Conservation (phyloP, 805 yeast species). For the Wickerhamomyces bovis region DNA sequence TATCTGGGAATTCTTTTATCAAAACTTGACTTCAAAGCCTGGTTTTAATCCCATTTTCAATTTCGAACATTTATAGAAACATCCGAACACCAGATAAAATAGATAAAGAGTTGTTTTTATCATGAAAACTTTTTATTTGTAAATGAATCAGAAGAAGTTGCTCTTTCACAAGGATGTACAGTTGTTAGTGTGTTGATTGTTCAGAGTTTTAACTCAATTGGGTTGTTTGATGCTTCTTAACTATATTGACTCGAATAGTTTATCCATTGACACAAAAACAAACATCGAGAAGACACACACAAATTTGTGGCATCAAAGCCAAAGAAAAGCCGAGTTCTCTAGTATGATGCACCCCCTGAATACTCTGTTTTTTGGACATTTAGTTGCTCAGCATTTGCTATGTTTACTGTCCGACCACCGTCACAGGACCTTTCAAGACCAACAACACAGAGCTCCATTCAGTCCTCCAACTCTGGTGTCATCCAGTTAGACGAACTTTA, state of each 20-base stretch:
- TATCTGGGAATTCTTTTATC: background rate
- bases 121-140: no score
- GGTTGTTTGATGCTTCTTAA: no score
- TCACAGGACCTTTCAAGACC: constrained; percentile 6
- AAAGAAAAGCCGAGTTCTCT: no score
- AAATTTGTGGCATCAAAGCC: background rate
- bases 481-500: background rate
- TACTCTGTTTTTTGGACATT: no score
- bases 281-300: background rate
- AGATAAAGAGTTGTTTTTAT: background rate
- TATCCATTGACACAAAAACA: background rate
- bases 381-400: background rate
- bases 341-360: no score
- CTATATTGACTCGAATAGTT: no score
- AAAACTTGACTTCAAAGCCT: background rate
- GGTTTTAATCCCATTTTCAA: background rate
- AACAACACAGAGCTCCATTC: constrained; percentile 10
- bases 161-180: no score
- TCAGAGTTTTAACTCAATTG: no score
- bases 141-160: no score
- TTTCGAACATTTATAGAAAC: background rate
- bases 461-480: constrained; percentile 10
- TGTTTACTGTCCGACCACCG: background rate
- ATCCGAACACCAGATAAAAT: background rate
- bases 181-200: no score